A percentile compares a stretch with the other conserved stretches of the same genome.
These are phyloP conservation scores for Fusarium concolor DNA, from an alignment of 2,329 filamentous ascomycete species.

Conservation along the genomic window DNA sequence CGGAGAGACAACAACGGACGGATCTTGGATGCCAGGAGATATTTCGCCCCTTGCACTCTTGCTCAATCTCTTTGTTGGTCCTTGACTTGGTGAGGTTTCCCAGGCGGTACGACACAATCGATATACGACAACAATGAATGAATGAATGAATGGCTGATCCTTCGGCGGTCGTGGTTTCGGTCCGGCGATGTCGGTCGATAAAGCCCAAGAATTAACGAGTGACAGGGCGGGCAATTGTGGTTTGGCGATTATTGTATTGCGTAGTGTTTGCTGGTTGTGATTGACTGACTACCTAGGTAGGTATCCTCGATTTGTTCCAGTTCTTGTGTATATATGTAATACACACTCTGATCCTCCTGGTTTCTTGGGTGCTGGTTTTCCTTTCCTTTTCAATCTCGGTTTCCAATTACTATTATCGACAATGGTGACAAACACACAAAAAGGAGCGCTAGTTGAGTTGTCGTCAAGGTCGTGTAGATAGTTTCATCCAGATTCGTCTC, in stretches of 20 bases:
- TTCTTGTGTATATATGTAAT: neutral
- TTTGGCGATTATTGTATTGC: conserved; percentile 31
- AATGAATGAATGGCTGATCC: conserved; percentile 27
- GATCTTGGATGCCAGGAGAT: conserved; percentile 26
- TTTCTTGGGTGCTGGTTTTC: conserved; percentile 8
- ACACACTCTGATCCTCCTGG: conserved; percentile 8
- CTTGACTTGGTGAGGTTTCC: conserved; percentile 4
- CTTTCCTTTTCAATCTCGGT: conserved; percentile 28
- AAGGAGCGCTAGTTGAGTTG: conserved; percentile 31
- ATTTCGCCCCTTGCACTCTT: conserved; percentile 34
- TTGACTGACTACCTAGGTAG: neutral
- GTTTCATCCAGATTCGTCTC: conserved; percentile 35
- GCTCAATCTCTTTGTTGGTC: conserved; percentile 19
- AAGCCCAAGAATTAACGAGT: conserved; percentile 25
- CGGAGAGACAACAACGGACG: conserved; percentile 18
- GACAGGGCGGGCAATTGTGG: conserved; percentile 35
- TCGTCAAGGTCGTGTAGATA: conserved; percentile 35
- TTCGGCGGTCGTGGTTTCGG: conserved; percentile 14
- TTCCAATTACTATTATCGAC: conserved; percentile 41
- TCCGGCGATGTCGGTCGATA: conserved; percentile 14
- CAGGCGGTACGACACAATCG: conserved; percentile 5
- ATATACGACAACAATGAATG: conserved; percentile 18
- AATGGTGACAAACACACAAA: conserved; percentile 44
- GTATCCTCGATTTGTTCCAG: neutral
- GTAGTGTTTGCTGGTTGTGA: conserved; percentile 22